Conservation (phyloP, 2,329 filamentous ascomycete species). For the Fusarium acutatum region DNA sequence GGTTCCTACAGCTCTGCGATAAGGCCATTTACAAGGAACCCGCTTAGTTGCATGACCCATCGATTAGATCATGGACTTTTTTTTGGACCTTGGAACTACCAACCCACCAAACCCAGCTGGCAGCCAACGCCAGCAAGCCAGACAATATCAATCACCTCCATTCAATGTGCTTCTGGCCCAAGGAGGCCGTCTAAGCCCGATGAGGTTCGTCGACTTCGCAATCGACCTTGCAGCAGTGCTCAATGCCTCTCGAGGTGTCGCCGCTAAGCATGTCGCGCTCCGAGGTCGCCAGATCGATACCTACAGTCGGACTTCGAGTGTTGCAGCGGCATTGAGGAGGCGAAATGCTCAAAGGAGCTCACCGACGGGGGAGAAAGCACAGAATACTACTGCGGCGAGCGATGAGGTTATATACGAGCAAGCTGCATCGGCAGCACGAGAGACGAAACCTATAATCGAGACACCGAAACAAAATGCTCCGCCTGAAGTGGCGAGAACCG, state of each 20-base stretch:
- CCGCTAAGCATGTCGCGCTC: conserved; percentile 68
- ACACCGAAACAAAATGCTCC: conserved; percentile 6
- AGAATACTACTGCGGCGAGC: neutral
- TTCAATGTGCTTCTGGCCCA: conserved; percentile 38
- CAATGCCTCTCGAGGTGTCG: conserved; percentile 74
- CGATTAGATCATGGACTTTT: conserved; percentile 41
- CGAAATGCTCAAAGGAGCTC: conserved; percentile 18
- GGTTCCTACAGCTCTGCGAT: neutral
- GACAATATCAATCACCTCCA: neutral
- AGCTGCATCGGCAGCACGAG: conserved; percentile 13
- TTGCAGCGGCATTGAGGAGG: conserved; percentile 48
- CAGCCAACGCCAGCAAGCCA: conserved; percentile 30
- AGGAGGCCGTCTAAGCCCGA: conserved; percentile 45
- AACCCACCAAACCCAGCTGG: conserved; percentile 28
- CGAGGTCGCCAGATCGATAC: conserved; percentile 63
- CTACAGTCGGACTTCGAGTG: conserved; percentile 58
- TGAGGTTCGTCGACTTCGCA: conserved; percentile 70
- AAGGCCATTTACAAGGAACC: conserved; percentile 3
- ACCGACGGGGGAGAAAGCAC: neutral
- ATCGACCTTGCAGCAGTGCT: conserved; percentile 77
- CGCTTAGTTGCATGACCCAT: conserved; percentile 46
- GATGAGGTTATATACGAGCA: conserved; percentile 19
- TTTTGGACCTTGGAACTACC: conserved; percentile 16
- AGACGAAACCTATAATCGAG: conserved; percentile 14
- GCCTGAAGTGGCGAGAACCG: neutral